Evolutionary conservation across 1,284 basidiomycete genomes (phyloP).

Genomic region (Puccinia horiana): DNA sequence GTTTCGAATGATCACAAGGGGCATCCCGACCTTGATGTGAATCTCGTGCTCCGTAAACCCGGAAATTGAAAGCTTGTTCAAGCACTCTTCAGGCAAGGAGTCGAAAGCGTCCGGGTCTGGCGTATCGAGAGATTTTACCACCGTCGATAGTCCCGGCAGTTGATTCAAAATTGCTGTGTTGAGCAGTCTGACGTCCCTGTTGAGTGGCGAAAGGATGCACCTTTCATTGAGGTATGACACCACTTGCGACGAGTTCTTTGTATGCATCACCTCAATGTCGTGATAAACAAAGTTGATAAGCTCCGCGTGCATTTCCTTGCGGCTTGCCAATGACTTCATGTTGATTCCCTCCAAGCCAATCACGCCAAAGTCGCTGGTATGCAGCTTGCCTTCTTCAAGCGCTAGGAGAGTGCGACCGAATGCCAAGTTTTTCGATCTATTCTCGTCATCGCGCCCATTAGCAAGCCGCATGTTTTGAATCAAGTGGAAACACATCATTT

Average conservation of each 20-base stretch:
- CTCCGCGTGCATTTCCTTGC: not conserved
- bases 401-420: not conserved
- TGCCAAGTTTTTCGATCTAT: not conserved
- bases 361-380: no score
- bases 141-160: no score
- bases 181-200: not conserved
- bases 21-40: not conserved
- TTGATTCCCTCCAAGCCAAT: not conserved
- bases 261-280: not conserved
- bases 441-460: not conserved
- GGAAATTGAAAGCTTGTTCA: not conserved
- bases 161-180: not conserved
- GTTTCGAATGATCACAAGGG: no score
- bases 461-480: not conserved
- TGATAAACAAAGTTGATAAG: not conserved
- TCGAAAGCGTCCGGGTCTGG: not conserved
- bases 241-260: not conserved
- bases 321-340: not conserved
- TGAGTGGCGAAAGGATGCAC: not conserved
- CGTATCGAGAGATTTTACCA: not conserved
- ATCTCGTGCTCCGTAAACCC: slow-evolving; percentile 10
- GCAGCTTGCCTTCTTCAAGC: not conserved
- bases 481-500: not conserved
- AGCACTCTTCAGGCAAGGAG: not conserved
- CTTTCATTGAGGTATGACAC: not conserved